Conservation (phyloP, 2,329 filamentous ascomycete species). For the Cercospora nicotianae region DNA sequence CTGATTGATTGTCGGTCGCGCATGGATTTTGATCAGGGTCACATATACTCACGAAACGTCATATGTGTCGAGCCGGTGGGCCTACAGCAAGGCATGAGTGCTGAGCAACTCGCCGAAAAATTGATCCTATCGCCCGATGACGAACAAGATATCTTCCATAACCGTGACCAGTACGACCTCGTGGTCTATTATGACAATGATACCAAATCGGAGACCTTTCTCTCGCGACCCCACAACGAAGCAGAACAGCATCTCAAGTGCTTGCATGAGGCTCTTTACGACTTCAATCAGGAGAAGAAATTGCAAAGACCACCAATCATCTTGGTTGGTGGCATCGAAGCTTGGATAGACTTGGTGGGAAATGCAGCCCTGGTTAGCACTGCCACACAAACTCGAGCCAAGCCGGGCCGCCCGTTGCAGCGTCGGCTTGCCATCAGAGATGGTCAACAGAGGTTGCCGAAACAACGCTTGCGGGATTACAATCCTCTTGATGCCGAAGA, state of each 20-base stretch:
- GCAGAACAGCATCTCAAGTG: conserved; percentile 60
- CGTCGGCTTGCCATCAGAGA: conserved; percentile 52
- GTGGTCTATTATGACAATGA: conserved; percentile 86
- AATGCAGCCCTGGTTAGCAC: conserved; percentile 61
- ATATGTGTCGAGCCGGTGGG: conserved; percentile 89
- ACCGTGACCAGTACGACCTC: conserved; percentile 74
- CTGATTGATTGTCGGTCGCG: conserved; percentile 83
- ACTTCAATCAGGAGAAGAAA: conserved; percentile 79
- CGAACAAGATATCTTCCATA: conserved; percentile 75
- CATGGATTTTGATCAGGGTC: conserved; percentile 79
- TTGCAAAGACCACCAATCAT: conserved; percentile 73
- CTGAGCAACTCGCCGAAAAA: conserved; percentile 65
- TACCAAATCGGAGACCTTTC: conserved; percentile 60
- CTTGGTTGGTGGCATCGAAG: conserved; percentile 76
- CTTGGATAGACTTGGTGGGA: conserved; percentile 84
- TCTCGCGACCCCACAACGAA: conserved; percentile 47
- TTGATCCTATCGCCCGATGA: conserved; percentile 68
- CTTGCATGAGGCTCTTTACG: conserved; percentile 74
- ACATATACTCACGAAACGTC: conserved; percentile 78
- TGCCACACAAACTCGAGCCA: conserved; percentile 54
- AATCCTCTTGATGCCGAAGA: conserved; percentile 79
- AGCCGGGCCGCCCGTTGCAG: conserved; percentile 51
- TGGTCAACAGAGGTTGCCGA: conserved; percentile 54
- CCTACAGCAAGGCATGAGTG: conserved; percentile 66
- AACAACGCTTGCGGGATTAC: conserved; percentile 58